Base-by-base conservation (phyloP, 1,284 basidiomycete species). In the Leccinum subspadiceum region DNA sequence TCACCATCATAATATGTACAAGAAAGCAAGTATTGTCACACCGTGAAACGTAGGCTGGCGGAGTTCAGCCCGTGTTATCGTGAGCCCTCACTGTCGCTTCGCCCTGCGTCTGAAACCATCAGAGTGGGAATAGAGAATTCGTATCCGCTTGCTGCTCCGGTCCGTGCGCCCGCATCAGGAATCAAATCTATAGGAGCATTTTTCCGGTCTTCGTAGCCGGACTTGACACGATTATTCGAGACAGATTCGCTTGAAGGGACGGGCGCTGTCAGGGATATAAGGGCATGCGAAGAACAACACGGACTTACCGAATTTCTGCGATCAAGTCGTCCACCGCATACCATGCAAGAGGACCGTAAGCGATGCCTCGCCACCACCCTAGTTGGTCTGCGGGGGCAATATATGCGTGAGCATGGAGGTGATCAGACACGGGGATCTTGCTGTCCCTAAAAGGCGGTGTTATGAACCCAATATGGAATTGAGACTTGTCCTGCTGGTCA, bases 361-460 rank as follows among this genome's bases (percentile, higher is more conserved):
- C 86, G 35, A 89, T 50, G 24, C 48, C 73, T 37, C 79, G 78
- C 82, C 84, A 88, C 89, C 87, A 92, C 54, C 87, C 86, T 68
- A 86, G 76, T 26, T 80, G 76, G 71, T 91, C 85, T 4, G 82
- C 78, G 13, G 85, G 83, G 13, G 77, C 77, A 58, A 89, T 79
- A 70, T 85, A 90, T 12, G 86, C 88, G 69, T 92, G 89, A 2
- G 81, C 83, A 70, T 91, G 89, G 31, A 91, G 78, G 70, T 90
- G 89, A 73, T 90, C 88, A 29, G 84, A 87, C 49, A 90, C 83
- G 12, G 89, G 87, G 54, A 90, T 89, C 71, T 87, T 88, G 73
- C 75, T 82, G 68, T 90, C 88, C 66, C 79, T 83, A 76, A 89
- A 90, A 0, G 87, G 88, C 7, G 86, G 84, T 0, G 86, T 86